These are phyloP conservation scores for Russula abietina DNA, from an alignment of 768 basidiomycete genomes.

Conservation along the genomic window DNA sequence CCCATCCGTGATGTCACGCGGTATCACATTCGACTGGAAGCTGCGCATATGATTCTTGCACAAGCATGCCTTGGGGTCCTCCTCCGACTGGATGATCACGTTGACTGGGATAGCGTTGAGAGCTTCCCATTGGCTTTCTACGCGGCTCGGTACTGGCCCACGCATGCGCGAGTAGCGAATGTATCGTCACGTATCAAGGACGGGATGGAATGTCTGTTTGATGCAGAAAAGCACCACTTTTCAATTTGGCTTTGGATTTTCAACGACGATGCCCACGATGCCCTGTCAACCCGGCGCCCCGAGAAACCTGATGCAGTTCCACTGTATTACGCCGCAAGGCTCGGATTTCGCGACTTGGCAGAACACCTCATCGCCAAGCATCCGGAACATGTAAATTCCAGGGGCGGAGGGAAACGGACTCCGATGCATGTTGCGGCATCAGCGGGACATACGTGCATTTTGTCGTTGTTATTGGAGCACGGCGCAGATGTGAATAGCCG, in stretches of 20 bases:
- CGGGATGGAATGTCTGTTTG: too few relatives aligned
- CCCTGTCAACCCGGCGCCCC: background rate
- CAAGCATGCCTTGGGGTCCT: too few relatives aligned
- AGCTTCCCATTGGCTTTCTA: too few relatives aligned
- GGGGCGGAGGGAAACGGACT: rapidly evolving
- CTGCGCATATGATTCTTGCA: too few relatives aligned
- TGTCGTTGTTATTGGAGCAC: background rate
- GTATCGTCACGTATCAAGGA: too few relatives aligned
- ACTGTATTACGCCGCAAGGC: background rate
- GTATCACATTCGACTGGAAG: too few relatives aligned
- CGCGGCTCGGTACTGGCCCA: too few relatives aligned
- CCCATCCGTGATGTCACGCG: too few relatives aligned
- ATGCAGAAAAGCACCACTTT: background rate
- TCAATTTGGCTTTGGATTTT: background rate
- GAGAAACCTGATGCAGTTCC: background rate
- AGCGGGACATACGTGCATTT: background rate
- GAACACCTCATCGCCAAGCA: background rate
- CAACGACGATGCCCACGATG: too few relatives aligned
- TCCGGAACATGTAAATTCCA: background rate
- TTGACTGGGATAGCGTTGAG: background rate
- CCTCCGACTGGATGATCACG: too few relatives aligned
- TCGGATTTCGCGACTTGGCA: background rate
- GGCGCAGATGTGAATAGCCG: background rate
- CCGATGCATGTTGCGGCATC: background rate
- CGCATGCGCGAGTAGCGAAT: too few relatives aligned